Evolutionary conservation across 345 rosid genomes (phyloP).

Genomic region (Clarkia xantiana): DNA sequence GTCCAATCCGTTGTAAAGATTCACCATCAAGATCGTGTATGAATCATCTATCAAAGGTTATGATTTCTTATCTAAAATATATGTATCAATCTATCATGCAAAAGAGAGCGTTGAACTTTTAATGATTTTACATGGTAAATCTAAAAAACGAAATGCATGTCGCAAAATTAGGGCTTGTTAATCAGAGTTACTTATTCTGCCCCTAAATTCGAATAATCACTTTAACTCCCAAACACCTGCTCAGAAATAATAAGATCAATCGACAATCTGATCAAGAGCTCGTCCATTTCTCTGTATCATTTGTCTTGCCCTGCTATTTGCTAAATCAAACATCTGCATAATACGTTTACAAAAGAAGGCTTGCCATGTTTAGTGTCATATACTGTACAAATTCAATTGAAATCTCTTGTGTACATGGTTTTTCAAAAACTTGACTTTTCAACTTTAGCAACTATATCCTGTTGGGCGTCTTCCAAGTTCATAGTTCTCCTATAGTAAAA

Average conservation of each 20-base stretch:
- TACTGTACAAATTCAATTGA: too few relatives aligned
- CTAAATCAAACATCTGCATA: conserved; percentile 65
- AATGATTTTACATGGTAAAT: too few relatives aligned
- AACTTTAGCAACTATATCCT: conserved; percentile 77
- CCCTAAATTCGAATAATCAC: too few relatives aligned
- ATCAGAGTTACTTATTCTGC: too few relatives aligned
- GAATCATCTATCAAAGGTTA: too few relatives aligned
- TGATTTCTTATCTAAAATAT: too few relatives aligned
- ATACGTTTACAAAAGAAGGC: background rate
- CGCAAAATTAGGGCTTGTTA: too few relatives aligned
- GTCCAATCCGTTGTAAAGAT: conserved; percentile 62
- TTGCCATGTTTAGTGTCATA: background rate
- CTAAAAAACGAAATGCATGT: too few relatives aligned
- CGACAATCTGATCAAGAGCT: conserved; percentile 77
- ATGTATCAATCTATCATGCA: too few relatives aligned
- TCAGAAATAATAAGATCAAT: too few relatives aligned
- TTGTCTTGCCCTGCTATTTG: conserved; percentile 59
- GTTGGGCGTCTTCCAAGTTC: conserved; percentile 75
- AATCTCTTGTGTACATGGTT: background rate
- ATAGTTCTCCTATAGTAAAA: conserved; percentile 44
- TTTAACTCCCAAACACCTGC: too few relatives aligned
- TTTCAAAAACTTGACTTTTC: conserved; percentile 35
- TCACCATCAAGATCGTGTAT: conserved; percentile 72
- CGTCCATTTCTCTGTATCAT: conserved; percentile 57
- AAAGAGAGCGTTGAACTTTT: too few relatives aligned